Evolutionary conservation across 208 protist species (phyloP), one percentile per base, ranked within the genome.

Genomic region (Acanthamoeba polyphaga): DNA sequence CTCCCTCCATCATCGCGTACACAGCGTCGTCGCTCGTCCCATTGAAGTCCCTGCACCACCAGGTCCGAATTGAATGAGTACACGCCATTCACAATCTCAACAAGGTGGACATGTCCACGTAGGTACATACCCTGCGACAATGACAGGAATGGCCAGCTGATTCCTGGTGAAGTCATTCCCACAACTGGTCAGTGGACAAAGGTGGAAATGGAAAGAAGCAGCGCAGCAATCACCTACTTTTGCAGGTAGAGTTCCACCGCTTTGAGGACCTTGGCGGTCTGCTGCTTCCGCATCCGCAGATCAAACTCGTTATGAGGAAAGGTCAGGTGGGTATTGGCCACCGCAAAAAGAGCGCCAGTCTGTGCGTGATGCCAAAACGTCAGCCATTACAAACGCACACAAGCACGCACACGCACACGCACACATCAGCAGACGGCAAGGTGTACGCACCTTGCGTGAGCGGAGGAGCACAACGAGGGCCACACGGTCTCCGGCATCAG

Each of bases 281-380:
- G 88, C 15, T 70, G 15, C 19, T 58, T n/a, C 7, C 88, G 60
- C 88, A 93, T 93, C 32, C 29, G 55, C 5, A 12, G 0, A 58
- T 93, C 88, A 12, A 34, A 93, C 0, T 93, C 88, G 22, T 93
- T 9, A 15, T 93, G 88, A 78, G 88, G 88, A 60, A 93, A 93
- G 58, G 88, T 93, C 27, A 93, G 64, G 43, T 93, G 88, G 22
- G 88, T 93, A 55, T 93, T 93, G 60, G 46, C 88, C 68, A 93
- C 88, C 34, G 27, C 88, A n/a, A 93, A 93, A 34, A 93, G 88
- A 6, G 88, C 55, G 24, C 68, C 88, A 22, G 60, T 93, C 64
- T 93, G 34, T 34, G 64, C 3, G 15, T 15, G 19, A 19, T 9
- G 2, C 22, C 6, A 32, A 76, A 24, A 58, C 4, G 51, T 7